phyloP scores from a whole-genome alignment of 2,329 filamentous ascomycete genomes.

The Colletotrichum sp. region DNA sequence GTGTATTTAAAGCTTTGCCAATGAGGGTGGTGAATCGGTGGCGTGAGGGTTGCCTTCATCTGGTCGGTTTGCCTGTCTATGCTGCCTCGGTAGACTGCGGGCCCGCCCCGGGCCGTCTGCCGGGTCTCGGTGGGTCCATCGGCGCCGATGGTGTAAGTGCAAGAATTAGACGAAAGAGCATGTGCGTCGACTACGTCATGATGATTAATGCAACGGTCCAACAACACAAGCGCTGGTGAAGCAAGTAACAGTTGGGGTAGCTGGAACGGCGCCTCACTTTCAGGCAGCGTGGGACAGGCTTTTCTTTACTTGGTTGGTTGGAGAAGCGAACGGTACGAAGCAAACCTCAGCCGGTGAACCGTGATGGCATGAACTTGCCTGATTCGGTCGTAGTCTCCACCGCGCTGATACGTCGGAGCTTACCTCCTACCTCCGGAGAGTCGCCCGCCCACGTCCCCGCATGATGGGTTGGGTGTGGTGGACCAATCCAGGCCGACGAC shows the following conservation, averaged over 20 bases:
- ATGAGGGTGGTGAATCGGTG: background rate
- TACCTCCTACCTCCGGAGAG: background rate
- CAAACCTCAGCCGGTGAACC: background rate
- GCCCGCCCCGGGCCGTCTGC: background rate
- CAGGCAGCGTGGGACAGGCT: background rate
- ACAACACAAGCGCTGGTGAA: background rate
- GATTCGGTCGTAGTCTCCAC: background rate
- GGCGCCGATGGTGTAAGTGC: background rate
- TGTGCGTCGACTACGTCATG: background rate
- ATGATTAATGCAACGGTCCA: background rate
- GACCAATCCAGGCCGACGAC: constrained; percentile 8
- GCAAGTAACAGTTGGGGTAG: background rate
- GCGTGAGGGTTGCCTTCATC: background rate
- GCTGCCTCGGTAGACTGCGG: background rate
- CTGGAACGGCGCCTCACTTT: background rate
- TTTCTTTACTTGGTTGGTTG: background rate
- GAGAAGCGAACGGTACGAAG: background rate
- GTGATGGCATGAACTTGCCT: constrained; percentile 1
- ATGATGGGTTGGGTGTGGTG: background rate
- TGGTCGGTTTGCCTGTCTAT: background rate
- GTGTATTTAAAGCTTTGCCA: background rate
- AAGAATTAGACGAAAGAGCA: background rate
- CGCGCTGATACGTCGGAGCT: constrained; percentile 14
- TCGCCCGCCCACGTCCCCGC: background rate
- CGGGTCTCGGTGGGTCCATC: background rate